Evolutionary conservation across 1,284 basidiomycete genomes (phyloP).

Genomic region (Wolfiporia cocos): DNA sequence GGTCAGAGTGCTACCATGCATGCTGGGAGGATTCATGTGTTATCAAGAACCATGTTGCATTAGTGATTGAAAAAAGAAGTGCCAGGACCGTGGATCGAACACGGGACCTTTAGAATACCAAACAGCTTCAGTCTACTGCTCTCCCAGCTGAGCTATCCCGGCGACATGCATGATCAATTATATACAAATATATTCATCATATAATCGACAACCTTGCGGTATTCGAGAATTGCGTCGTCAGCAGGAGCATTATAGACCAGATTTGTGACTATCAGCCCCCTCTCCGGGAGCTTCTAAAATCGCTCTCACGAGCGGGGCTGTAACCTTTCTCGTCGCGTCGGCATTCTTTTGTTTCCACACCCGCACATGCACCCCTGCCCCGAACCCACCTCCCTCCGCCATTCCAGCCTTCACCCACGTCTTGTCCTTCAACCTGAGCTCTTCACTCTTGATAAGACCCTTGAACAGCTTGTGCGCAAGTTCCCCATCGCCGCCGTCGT

Average conservation of each 20-base stretch:
- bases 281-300: constrained; percentile 26
- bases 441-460: constrained; percentile 51
- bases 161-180: constrained; percentile 21
- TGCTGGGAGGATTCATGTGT: no score
- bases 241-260: no score
- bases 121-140: constrained; percentile 68
- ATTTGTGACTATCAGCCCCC: no score
- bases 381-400: constrained; percentile 24
- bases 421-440: constrained; percentile 44
- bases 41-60: no score
- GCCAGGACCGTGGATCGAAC: constrained; percentile 59
- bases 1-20: no score
- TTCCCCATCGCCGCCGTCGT: constrained; percentile 19
- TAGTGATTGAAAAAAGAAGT: constrained; percentile 18
- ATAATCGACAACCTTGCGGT: no score
- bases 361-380: constrained; percentile 25
- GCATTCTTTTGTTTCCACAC: constrained; percentile 78
- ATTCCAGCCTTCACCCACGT: constrained; percentile 27
- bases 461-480: constrained; percentile 37
- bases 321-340: constrained; percentile 72
- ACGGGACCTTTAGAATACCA: constrained; percentile 50
- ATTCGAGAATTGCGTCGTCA: no score
- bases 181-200: not conserved
- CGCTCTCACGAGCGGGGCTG: constrained; percentile 68
- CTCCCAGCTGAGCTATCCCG: constrained; percentile 73